Base-by-base conservation (phyloP, 805 yeast genomes). In the Ogataea nonfermentans region DNA sequence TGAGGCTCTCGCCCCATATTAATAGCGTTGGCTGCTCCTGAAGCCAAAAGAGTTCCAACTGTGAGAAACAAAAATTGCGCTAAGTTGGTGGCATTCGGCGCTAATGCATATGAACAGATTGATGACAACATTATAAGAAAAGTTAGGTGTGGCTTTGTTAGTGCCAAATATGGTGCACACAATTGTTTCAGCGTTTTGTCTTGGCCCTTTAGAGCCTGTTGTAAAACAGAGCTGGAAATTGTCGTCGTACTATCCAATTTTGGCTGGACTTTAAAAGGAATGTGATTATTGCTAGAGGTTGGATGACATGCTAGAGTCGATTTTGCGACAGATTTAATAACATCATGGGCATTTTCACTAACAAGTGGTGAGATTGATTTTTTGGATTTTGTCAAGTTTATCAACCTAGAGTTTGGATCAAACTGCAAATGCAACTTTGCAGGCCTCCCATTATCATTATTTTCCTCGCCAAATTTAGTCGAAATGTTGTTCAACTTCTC, bases 1-100 rank as follows among this genome's bases (percentile, higher is more conserved):
- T 78, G 84, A 1, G 96, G 96, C 63, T 93, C 99, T 51, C 99
- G 71, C 2, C 89, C 98, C 95, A 90, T 91, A 57, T 93, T 93
- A 33, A 93, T 88, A 3, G 98, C 95, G 64, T 93, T 93, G 2
- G 99, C 99, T 2, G 96, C 81, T 9, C 95, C 95, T 0, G 96
- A 88, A 48, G 93, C 78, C 24, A 93, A 65, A 1, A 91, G 77
- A 0, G 97, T 93, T 11, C 99, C 99, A 0, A 73, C 62, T 0
- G 96, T 86, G 23, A 93, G 68, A 49, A 79, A 79, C 23, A 85
- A 53, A 34, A 93, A 71, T 46, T 86, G 81, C 6, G 77, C 67
- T 3, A 91, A 61, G 1, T 93, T 78, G 0, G 89, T 87, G 9
- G 90, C 78, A 48, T 74, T 73, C 1, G 99, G 98, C 0, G 96